Evolutionary conservation across 495 filamentous ascomycete species (phyloP).

Genomic region (Tuber borchii): DNA sequence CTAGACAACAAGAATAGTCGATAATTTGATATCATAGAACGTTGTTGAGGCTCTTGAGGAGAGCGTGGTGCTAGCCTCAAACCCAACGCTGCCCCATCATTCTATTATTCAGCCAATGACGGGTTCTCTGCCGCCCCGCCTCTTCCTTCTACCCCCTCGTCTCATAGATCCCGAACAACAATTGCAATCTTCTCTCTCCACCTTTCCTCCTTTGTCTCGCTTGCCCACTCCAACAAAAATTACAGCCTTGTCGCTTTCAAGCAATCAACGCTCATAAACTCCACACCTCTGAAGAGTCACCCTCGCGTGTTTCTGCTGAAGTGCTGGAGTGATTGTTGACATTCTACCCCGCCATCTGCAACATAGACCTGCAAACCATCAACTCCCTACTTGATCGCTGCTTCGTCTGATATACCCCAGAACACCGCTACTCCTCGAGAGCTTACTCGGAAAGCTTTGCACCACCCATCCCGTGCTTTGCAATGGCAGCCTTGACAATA

Average conservation of each 20-base stretch:
- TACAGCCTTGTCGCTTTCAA: neutral
- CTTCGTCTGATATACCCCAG: slow-evolving; percentile 10
- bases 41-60: neutral
- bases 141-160: neutral
- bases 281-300: neutral
- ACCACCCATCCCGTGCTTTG: neutral
- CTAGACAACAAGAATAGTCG: neutral
- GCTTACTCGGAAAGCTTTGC: neutral
- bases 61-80: neutral
- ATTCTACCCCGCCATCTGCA: slow-evolving; percentile 3
- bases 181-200: neutral
- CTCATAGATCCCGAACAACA: neutral
- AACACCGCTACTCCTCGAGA: slow-evolving; percentile 13
- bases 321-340: neutral
- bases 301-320: slow-evolving; percentile 1
- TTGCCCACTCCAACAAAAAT: neutral
- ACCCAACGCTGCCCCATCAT: neutral
- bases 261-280: neutral
- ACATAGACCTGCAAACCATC: neutral
- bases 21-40: neutral
- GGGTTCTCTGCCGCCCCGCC: neutral
- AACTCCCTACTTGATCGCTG: neutral
- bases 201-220: slow-evolving; percentile 6
- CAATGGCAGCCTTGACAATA: slow-evolving; percentile 55
- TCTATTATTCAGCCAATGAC: slow-evolving; percentile 1